A percentile compares a stretch with the other conserved stretches of the same genome.
Evolutionary conservation across 495 filamentous ascomycete genomes (phyloP).

Genomic region (Podospora sp.): DNA sequence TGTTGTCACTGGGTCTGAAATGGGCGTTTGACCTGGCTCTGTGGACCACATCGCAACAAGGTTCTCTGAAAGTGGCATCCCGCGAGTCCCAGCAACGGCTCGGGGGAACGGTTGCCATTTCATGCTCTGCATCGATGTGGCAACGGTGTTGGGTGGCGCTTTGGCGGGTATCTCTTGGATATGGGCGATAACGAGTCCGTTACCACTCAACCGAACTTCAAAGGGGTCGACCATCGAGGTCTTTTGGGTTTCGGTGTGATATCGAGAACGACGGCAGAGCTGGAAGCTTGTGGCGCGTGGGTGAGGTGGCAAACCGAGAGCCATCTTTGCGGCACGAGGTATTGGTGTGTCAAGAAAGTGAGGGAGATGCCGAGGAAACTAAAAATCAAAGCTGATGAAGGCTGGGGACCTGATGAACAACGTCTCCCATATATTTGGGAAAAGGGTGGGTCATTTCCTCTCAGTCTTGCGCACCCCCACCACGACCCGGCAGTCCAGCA

Average conservation of each 20-base stretch:
- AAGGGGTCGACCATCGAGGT: not conserved
- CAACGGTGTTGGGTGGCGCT: not conserved
- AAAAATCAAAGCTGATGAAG: not conserved
- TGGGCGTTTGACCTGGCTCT: not conserved
- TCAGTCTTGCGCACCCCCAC: not conserved
- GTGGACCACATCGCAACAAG: not conserved
- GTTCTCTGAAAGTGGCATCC: not conserved
- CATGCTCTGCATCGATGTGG: not conserved
- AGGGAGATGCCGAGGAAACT: not conserved
- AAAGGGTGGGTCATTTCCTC: not conserved
- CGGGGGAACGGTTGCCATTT: conserved; percentile 4
- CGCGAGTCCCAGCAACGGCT: not conserved
- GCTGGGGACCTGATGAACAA: not conserved
- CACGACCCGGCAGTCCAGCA: not conserved
- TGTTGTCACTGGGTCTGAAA: not conserved
- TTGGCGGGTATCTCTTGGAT: conserved; percentile 1
- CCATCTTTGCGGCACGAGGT: not conserved
- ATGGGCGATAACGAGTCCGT: conserved; percentile 5
- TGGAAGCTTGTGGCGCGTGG: not conserved
- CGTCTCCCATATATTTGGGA: not conserved
- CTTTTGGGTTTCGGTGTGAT: not conserved
- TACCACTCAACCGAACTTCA: not conserved
- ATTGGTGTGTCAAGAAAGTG: not conserved
- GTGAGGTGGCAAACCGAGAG: not conserved
- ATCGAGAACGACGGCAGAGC: not conserved